Evolutionary conservation across 208 protist genomes (phyloP).

Genomic region (Porcisia hertigi): DNA sequence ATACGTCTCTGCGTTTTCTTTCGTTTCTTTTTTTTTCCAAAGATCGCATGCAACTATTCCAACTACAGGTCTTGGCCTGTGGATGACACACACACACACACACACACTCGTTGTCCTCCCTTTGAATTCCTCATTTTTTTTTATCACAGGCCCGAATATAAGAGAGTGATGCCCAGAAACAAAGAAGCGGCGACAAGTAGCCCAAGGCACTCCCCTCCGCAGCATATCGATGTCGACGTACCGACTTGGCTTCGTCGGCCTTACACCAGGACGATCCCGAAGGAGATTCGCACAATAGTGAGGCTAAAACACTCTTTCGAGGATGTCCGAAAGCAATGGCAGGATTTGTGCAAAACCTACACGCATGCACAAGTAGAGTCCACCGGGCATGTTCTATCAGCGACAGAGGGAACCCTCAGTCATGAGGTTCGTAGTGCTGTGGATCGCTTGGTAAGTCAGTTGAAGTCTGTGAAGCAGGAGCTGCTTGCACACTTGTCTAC

Average conservation of each 20-base stretch:
- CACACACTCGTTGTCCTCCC: not conserved
- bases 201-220: not conserved
- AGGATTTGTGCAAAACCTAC: slow-evolving; percentile 11
- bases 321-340: slow-evolving; percentile 60
- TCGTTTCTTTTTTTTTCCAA: no score
- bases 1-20: no score
- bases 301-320: slow-evolving; percentile 50
- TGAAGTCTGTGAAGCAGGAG: slow-evolving; percentile 77
- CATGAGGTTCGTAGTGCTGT: not conserved
- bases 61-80: no score
- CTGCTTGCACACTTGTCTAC: slow-evolving; percentile 40
- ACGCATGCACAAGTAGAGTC: not conserved
- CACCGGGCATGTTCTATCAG: no score
- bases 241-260: slow-evolving; percentile 35
- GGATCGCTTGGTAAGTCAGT: slow-evolving; percentile 49
- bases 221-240: not conserved
- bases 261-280: slow-evolving; percentile 69
- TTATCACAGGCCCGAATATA: not conserved
- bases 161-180: not conserved
- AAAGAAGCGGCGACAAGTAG: no score
- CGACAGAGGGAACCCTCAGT: not conserved
- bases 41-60: no score
- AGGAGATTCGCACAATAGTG: slow-evolving; percentile 35
- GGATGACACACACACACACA: not conserved
- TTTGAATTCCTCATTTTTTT: not conserved